Base-by-base conservation (phyloP, 768 basidiomycete species). In the Tricholomella constricta region DNA sequence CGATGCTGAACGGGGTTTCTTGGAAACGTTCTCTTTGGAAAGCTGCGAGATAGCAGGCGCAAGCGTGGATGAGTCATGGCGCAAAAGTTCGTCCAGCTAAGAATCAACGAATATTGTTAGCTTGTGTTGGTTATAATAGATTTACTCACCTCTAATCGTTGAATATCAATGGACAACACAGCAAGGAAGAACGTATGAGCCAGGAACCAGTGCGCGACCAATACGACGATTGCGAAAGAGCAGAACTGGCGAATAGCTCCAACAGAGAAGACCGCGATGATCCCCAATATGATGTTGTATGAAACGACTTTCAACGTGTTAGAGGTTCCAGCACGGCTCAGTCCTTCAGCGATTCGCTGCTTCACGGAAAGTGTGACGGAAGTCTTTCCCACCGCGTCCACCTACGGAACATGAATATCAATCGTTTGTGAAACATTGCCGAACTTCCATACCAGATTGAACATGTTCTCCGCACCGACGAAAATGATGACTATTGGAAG, bases 391-490 rank as follows among this genome's bases (percentile, higher is more conserved):
- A 96, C 90, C 0, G 91, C 91, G 59, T 92, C 89, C 11, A 92
- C 89, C 91, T 86, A 66, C 37, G 51, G 56, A 64, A 53, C 35
- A 44, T n/a, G 41, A 63, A 62, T 63, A 64, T 65, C 55, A 46
- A 58, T 63, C 46, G 48, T 29, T 40, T 20, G 26, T 20, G 27
- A 11, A 10, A 6, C 34, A 5, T 22, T 11, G n/a, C 14, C 7
- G 23, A 19, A 17, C 48, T 14, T 26, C 69, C 85, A 57, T 68
- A 94, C 94, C 66, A 99, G 76, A 62, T 87, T 89, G 66, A 94
- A 91, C 95, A 98, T 98, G 62, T 98, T 98, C 73, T 98, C 96
- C 2, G 93, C 90, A 2, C 96, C 96, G 12, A 96, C 89, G 59
- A 98, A 95, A 6, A 94, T 83, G 45, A 99, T 94, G 32, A 97